Evolutionary conservation across 2,329 filamentous ascomycete species (phyloP), one percentile per base, ranked within the genome.

Genomic region (Ascochyta pisi): DNA sequence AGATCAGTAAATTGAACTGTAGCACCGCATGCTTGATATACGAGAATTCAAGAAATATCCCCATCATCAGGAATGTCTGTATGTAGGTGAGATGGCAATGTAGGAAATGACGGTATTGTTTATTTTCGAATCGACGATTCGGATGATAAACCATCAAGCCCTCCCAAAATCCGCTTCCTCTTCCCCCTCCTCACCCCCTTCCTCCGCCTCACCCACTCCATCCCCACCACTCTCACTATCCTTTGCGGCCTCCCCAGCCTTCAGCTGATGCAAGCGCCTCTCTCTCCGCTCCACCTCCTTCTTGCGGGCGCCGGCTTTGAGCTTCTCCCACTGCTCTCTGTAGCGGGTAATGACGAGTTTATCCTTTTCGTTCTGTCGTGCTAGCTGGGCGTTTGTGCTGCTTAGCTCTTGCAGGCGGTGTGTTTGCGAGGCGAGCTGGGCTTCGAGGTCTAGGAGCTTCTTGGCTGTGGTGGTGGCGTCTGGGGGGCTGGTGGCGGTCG

Each of bases 271-370:
- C 3, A 59, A 31, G 27, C 54, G 58, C 54, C 54, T 63, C 50
- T 70, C 69, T 23, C 64, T 31, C 31, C 70, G 56, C 61, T 74
- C 72, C 41, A 52, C 37, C 58, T 73, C 70, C 59, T 73, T 71
- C 62, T 71, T 73, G 48, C 73, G 50, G 2, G 87, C 87, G 0
- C 85, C 85, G 42, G 86, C 85, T 73, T 89, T 89, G 62, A 91
- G 73, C 63, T 85, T 85, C 73, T 90, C 87, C 86, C 87, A 90
- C 56, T 86, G 82, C 52, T 87, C 84, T 46, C 85, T 73, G 69
- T 89, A 89, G 52, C 82, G 77, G 0, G 75, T 79, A 13, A 88
- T 73, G 6, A 84, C 81, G 37, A 75, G 78, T 50, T 78, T 80
- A 44, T 87, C 72, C 71, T 86, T 87, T 63, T 86, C 83, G 55